Conservation (phyloP, 768 basidiomycete species). For the Amanita jacksonii region DNA sequence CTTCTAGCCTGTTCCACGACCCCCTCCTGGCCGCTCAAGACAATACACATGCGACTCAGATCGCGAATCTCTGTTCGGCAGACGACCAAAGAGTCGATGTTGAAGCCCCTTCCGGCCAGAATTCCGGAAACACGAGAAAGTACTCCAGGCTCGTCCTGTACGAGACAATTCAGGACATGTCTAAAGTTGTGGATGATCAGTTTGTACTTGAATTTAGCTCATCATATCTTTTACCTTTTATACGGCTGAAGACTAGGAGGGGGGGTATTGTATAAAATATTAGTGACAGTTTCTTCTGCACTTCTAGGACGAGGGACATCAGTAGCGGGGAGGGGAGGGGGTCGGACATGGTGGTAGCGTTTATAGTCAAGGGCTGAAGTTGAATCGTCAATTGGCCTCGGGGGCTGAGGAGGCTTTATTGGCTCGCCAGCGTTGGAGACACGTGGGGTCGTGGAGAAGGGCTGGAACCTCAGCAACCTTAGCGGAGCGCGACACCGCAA, state of each 20-base stretch:
- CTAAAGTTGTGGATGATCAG: too few species aligned
- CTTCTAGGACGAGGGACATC: slow-evolving; percentile 76
- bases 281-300: slow-evolving; percentile 95
- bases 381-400: slow-evolving; percentile 80
- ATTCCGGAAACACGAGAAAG: slow-evolving; percentile 96
- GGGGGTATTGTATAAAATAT: slow-evolving; percentile 94
- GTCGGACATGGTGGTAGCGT: slow-evolving; percentile 53
- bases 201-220: too few species aligned
- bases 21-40: slow-evolving; percentile 92
- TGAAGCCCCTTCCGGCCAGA: slow-evolving; percentile 94
- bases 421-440: slow-evolving; percentile 20
- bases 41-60: slow-evolving; percentile 96
- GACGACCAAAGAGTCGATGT: slow-evolving; percentile 97
- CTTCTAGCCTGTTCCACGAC: slow-evolving; percentile 95
- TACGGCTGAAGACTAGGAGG: slow-evolving; percentile 86
- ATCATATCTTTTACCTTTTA: slow-evolving; percentile 60
- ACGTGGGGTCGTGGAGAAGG: slow-evolving; percentile 28
- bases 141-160: slow-evolving; percentile 99
- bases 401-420: slow-evolving; percentile 51
- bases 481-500: slow-evolving; percentile 22
- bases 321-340: slow-evolving; percentile 79
- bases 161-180: slow-evolving; percentile 94
- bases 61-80: slow-evolving; percentile 97
- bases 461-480: slow-evolving; percentile 21
- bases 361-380: slow-evolving; percentile 96